Conservation (phyloP, 306 rosid genomes). For the Rosa multiflora region DNA sequence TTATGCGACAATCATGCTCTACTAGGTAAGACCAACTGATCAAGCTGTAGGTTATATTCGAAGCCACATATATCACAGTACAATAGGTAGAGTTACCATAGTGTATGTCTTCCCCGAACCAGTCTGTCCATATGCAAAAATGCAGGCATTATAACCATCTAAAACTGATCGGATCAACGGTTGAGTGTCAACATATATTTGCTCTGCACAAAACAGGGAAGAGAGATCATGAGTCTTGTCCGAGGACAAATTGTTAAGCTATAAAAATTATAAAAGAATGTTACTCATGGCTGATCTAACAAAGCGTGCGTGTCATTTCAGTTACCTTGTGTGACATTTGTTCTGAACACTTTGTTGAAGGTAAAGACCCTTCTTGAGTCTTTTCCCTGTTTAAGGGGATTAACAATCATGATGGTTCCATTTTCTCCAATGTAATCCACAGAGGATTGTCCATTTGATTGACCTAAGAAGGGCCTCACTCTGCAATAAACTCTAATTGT, state of each 20-base stretch:
- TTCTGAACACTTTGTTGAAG: conserved; percentile 86
- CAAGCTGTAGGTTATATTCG: background rate
- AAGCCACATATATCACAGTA: background rate
- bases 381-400: conserved; percentile 86
- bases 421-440: conserved; percentile 94
- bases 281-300: background rate
- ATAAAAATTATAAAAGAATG: background rate
- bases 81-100: conserved; percentile 52
- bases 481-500: conserved; percentile 92
- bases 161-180: conserved; percentile 81
- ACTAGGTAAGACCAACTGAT: background rate
- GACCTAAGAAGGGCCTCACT: conserved; percentile 85
- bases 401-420: conserved; percentile 88
- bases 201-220: conserved; percentile 57
- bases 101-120: conserved; percentile 99
- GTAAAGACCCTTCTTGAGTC: conserved; percentile 84
- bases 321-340: conserved; percentile 88
- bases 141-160: conserved; percentile 91
- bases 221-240: conserved; percentile 27
- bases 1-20: background rate
- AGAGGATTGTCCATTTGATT: conserved; percentile 65
- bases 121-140: conserved; percentile 97
- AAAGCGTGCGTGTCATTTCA: background rate
- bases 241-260: background rate
- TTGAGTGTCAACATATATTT: conserved; percentile 79